Conservation (phyloP, 352 stramenopile genomes). For the Pythium rishiriense region DNA sequence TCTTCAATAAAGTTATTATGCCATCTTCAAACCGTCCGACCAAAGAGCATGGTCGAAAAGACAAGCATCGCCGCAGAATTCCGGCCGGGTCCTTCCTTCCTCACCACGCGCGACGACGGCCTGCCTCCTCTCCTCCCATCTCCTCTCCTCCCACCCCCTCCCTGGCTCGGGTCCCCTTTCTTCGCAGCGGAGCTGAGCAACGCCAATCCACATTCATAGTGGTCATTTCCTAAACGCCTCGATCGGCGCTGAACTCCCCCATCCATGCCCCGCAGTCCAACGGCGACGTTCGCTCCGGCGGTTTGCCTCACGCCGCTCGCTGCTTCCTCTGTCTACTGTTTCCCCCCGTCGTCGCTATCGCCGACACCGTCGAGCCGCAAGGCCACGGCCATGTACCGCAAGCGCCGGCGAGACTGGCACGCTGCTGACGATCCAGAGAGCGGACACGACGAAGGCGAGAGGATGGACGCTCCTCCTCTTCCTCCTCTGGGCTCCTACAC, state of each 20-base stretch:
- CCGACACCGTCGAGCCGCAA: conserved; percentile 23
- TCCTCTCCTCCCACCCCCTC: too few relatives aligned
- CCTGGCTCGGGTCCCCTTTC: too few relatives aligned
- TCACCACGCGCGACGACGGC: neutral
- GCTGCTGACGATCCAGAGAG: neutral
- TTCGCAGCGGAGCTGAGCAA: too few relatives aligned
- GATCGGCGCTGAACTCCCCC: neutral
- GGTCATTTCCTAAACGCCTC: too few relatives aligned
- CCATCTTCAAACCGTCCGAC: neutral
- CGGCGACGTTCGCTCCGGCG: neutral
- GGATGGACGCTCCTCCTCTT: neutral
- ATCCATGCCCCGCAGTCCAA: neutral
- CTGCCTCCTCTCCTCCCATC: too few relatives aligned
- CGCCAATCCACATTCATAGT: too few relatives aligned
- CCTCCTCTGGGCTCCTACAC: too few relatives aligned
- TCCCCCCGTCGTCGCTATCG: conserved; percentile 11
- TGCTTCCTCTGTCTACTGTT: neutral
- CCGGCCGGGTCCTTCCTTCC: neutral
- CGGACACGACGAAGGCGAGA: neutral
- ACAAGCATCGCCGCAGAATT: neutral
- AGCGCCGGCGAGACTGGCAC: conserved; percentile 21
- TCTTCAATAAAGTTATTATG: too few relatives aligned
- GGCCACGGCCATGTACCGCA: conserved; percentile 22
- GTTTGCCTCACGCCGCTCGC: neutral
- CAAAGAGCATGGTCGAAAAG: neutral